Evolutionary conservation across 2,329 filamentous ascomycete genomes (phyloP).

Genomic region (Fusarium acutatum): DNA sequence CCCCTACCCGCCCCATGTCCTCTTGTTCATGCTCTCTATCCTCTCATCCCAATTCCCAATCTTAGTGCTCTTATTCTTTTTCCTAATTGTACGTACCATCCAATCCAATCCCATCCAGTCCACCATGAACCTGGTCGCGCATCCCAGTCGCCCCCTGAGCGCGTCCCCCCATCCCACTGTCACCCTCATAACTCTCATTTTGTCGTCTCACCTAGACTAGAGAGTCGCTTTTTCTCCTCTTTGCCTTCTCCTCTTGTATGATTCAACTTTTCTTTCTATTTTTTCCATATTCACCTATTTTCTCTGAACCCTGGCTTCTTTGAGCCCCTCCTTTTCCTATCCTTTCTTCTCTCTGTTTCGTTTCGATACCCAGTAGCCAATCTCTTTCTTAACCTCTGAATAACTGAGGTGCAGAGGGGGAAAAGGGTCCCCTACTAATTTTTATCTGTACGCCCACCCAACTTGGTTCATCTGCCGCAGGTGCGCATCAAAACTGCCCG

Average conservation of each 20-base stretch:
- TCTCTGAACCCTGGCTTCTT: conserved; percentile 17
- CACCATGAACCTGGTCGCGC: conserved; percentile 32
- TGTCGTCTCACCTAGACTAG: conserved; percentile 29
- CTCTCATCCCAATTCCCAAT: conserved; percentile 33
- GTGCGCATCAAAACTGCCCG: conserved; percentile 31
- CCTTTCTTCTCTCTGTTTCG: conserved; percentile 17
- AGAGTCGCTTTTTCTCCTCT: conserved; percentile 15
- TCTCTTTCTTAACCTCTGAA: conserved; percentile 11
- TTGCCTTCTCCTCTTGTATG: conserved; percentile 26
- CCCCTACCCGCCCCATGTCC: conserved; percentile 18
- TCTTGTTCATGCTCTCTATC: conserved; percentile 28
- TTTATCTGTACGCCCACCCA: conserved; percentile 32
- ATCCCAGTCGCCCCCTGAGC: conserved; percentile 38
- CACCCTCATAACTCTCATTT: conserved; percentile 25
- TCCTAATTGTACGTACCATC: conserved; percentile 7
- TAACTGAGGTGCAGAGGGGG: conserved; percentile 19
- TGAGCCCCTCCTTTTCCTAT: conserved; percentile 13
- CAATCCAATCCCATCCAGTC: conserved; percentile 3
- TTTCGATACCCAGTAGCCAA: conserved; percentile 28
- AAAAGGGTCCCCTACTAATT: conserved; percentile 35
- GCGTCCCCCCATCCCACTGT: conserved; percentile 31
- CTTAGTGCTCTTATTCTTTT: conserved; percentile 28
- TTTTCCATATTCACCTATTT: conserved; percentile 17
- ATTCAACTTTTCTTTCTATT: conserved; percentile 24
- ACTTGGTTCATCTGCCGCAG: conserved; percentile 25